Evolutionary conservation across 2,329 filamentous ascomycete species (phyloP), one percentile per base, ranked within the genome.

Genomic region (Penicillium sp.): DNA sequence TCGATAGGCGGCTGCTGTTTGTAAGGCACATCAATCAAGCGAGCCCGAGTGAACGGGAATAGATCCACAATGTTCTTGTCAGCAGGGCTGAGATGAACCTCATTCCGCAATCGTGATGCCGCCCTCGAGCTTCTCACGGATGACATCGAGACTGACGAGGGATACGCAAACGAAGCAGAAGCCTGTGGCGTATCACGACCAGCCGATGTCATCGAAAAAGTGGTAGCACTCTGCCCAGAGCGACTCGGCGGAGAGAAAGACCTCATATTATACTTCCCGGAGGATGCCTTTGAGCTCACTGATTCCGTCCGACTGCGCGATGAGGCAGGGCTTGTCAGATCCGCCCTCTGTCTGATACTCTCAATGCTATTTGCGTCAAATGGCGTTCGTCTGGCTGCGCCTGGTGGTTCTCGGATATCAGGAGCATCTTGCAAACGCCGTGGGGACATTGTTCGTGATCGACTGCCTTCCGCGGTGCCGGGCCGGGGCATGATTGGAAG

Each of bases 1-100:
- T 88, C 82, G 14, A 80, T 65, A 1, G 79, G 74, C 14, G 85
- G 81, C 0, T 87, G 85, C 46, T 88, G 85, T 65, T 88, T 87
- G 70, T 95, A 96, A 0, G 90, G 87, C 4, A 97, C 85, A 61
- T 96, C 91, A 59, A 85, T 89, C 7, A 97, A 79, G 16, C 92
- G 85, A 42, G 88, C 87, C 53, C 90, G 87, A 3, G 89, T 93
- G 67, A 87, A 93, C 32, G 92, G 91, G 76, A 97, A 97, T 1
- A 97, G 78, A 62, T 97, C 92, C 55, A 88, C 77, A 4, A 88
- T 80, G 58, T 85, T 85, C 60, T 82, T 81, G 10, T 92, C 89
- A 31, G 90, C 85, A 1, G 92, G 90, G 64, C 89, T 95, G 34
- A 86, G 83, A 1, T 91, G 79, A 2, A 96, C 82, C 69, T 97